A percentile compares a stretch with the other conserved stretches of the same genome.
These are phyloP conservation scores for Globisporangium megalacanthum DNA, from an alignment of 352 stramenopile genomes.

Conservation along the genomic window DNA sequence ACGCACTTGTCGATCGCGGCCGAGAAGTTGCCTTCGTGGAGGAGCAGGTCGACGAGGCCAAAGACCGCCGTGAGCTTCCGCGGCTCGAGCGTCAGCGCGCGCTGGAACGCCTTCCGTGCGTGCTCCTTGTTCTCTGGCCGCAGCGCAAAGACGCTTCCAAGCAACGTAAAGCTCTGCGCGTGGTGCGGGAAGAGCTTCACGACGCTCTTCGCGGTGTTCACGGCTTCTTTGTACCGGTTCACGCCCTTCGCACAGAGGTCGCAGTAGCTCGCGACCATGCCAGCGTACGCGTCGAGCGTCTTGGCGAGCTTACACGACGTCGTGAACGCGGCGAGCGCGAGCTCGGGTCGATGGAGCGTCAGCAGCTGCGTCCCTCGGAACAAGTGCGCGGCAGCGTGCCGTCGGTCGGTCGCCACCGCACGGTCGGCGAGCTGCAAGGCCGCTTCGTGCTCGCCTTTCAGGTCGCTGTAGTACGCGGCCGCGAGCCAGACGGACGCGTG, in stretches of 20 bases:
- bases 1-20: conserved; percentile 58
- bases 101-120: conserved; percentile 52
- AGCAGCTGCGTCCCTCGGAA: conserved; percentile 55
- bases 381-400: conserved; percentile 50
- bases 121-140: conserved; percentile 52
- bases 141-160: conserved; percentile 71
- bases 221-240: conserved; percentile 72
- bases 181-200: conserved; percentile 69
- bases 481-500: conserved; percentile 66
- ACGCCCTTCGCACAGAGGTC: conserved; percentile 52
- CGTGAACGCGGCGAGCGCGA: conserved; percentile 59
- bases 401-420: conserved; percentile 34
- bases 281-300: conserved; percentile 62
- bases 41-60: conserved; percentile 60
- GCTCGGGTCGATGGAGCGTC: conserved; percentile 53
- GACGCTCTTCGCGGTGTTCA: conserved; percentile 57
- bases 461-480: conserved; percentile 64
- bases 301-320: conserved; percentile 53
- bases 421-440: conserved; percentile 71
- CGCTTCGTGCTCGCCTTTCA: conserved; percentile 65
- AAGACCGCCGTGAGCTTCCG: conserved; percentile 58
- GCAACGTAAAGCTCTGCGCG: conserved; percentile 60
- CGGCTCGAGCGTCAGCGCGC: conserved; percentile 55
- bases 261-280: conserved; percentile 72
- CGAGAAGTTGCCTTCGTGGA: conserved; percentile 44